Evolutionary conservation across 2,329 filamentous ascomycete species (phyloP), one percentile per base, ranked within the genome.

Genomic region (Magnaporthiopsis incrustans): DNA sequence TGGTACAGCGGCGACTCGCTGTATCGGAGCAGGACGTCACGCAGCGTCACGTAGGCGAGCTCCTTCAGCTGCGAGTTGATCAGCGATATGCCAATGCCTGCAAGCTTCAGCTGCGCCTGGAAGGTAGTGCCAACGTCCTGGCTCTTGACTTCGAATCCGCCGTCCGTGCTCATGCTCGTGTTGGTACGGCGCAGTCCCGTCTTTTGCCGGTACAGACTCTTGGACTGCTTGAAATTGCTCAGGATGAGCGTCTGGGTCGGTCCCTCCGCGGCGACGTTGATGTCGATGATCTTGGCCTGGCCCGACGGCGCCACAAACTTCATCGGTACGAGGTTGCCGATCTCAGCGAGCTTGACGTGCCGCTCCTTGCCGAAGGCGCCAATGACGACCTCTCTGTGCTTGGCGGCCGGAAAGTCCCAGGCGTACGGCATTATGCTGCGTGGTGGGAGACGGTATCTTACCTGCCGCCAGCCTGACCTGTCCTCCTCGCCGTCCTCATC

Each of bases 341-440:
- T 99, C 74, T 99, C 95, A 2, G 94, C 91, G 68, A 99, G 83
- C 75, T 96, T 97, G 73, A 99, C 89, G 72, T 97, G 92, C 35
- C 95, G 84, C 73, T 97, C 92, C 71, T 89, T 91, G 66, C 88
- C 87, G 71, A 89, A 87, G 10, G 89, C 89, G 63, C 82, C 88
- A 72, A 99, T 86, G 61, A 98, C 87, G 56, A 99, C 85, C 73
- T 97, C 95, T 71, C 95, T 96, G 77, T 91, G 89, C 77, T 96
- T 97, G n/a, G 92, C 93, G 1, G 95, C 94, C 1, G 95, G 96
- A 77, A 97, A 99, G 73, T 99, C 96, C 95, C 95, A 99, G 1
- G 95, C 94, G 72, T 99, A 99, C 0, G 96, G 95, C 95, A 99
- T 99, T 75, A 99, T 97, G 75, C 94, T 98, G 66, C 95, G 85